These are phyloP conservation scores for Baorangia bicolor DNA, from an alignment of 768 basidiomycete species.

Conservation along the genomic window DNA sequence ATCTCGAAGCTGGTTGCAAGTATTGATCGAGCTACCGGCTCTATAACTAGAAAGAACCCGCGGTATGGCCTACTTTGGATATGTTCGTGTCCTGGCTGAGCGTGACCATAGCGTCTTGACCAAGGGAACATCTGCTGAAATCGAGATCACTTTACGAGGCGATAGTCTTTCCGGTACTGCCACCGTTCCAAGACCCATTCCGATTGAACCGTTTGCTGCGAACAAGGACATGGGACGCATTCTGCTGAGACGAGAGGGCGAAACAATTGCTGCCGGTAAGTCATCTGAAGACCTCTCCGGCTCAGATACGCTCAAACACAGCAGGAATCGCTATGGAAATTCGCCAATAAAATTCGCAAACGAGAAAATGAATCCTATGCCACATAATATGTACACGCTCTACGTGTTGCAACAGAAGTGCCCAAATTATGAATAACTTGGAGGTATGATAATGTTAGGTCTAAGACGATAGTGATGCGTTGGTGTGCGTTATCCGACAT, in stretches of 20 bases:
- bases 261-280: constrained; percentile 90
- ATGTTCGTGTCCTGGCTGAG: constrained; percentile 5
- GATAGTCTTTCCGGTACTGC: constrained; percentile 48
- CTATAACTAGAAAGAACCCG: constrained; percentile 73
- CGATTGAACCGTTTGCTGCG: constrained; percentile 78
- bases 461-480: constrained; percentile 13
- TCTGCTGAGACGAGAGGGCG: constrained; percentile 82
- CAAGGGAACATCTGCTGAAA: constrained; percentile 83
- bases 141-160: constrained; percentile 75
- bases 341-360: constrained; percentile 21
- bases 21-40: constrained; percentile 76
- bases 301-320: constrained; percentile 2
- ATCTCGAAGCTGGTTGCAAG: constrained; percentile 77
- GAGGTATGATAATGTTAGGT: constrained; percentile 21
- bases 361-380: constrained; percentile 1
- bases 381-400: constrained; percentile 17
- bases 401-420: constrained; percentile 7
- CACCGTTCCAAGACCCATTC: constrained; percentile 56
- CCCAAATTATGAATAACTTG: constrained; percentile 9
- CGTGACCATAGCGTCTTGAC: constrained; percentile 63
- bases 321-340: constrained; percentile 48
- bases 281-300: neutral
- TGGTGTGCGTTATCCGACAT: constrained; percentile 11
- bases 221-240: constrained; percentile 98
- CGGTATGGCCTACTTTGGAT: constrained; percentile 44